These are phyloP conservation scores for Raddia distichophylla DNA, from an alignment of 176 grass and related monocot genomes.

Conservation along the genomic window DNA sequence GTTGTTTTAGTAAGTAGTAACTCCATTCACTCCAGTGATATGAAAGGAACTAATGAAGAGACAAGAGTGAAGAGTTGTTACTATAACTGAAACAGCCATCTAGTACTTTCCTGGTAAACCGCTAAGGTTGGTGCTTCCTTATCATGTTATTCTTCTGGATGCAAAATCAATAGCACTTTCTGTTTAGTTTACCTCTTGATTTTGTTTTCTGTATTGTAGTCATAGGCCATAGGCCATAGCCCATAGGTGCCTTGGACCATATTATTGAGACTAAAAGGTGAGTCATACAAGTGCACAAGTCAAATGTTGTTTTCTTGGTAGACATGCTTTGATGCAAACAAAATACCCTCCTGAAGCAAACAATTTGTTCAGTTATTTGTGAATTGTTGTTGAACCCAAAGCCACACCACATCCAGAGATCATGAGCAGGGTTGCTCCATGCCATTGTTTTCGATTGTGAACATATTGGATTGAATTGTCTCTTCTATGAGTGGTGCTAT, in stretches of 20 bases:
- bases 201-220: neutral
- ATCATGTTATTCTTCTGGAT: neutral
- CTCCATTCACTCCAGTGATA: neutral
- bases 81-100: neutral
- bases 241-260: neutral
- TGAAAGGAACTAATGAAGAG: slow-evolving; percentile 14
- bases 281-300: slow-evolving; percentile 10
- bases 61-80: slow-evolving; percentile 15
- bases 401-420: slow-evolving; percentile 25
- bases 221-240: neutral
- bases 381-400: slow-evolving; percentile 17
- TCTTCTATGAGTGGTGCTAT: slow-evolving; percentile 23
- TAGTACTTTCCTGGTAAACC: neutral
- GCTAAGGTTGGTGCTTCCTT: neutral
- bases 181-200: slow-evolving; percentile 12
- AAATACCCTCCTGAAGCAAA: neutral
- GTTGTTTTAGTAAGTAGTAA: slow-evolving; percentile 11
- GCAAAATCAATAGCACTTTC: neutral
- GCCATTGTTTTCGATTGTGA: slow-evolving; percentile 18
- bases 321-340: slow-evolving; percentile 31
- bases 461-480: slow-evolving; percentile 18
- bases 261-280: neutral
- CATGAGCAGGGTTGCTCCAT: slow-evolving; percentile 8
- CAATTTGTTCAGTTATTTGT: slow-evolving; percentile 7
- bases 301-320: slow-evolving; percentile 20